Evolutionary conservation across 805 yeast species (phyloP).

Genomic region (Tetrapisispora pingtungensis): DNA sequence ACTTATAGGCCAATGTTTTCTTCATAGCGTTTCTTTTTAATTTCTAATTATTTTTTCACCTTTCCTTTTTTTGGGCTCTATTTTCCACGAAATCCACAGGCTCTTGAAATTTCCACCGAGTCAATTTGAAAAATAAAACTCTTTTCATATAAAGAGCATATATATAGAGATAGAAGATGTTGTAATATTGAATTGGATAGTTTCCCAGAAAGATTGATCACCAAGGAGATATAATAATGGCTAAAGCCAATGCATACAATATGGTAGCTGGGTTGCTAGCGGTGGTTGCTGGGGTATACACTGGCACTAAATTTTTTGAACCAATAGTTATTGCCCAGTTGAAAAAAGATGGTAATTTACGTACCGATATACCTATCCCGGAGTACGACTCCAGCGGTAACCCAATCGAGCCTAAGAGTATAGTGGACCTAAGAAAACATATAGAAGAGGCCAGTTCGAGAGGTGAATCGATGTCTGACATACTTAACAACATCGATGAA

Average conservation of each 20-base stretch:
- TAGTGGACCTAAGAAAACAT: background rate
- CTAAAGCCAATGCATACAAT: conserved; percentile 25
- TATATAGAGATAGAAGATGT: too few relatives aligned
- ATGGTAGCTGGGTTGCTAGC: conserved; percentile 19
- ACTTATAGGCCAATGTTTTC: too few relatives aligned
- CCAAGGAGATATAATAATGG: conserved; percentile 16
- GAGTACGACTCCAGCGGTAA: conserved; percentile 33
- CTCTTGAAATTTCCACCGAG: too few relatives aligned
- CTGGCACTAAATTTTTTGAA: conserved; percentile 54
- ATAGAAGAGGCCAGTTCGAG: background rate
- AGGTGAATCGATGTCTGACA: background rate
- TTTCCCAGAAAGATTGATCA: too few relatives aligned
- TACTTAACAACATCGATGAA: background rate
- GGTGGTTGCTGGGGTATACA: conserved; percentile 35
- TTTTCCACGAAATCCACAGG: too few relatives aligned
- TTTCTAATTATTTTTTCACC: too few relatives aligned
- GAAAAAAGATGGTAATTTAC: conserved; percentile 52
- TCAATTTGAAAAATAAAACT: too few relatives aligned
- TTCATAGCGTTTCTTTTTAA: too few relatives aligned
- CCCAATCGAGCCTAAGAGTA: background rate
- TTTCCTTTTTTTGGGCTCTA: too few relatives aligned
- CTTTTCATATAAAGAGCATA: too few relatives aligned
- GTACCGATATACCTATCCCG: conserved; percentile 50
- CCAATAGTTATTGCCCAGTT: conserved; percentile 63
- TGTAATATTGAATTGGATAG: too few relatives aligned